phyloP scores from a whole-genome alignment of 495 filamentous ascomycete genomes.

The Neurospora sublineolata region DNA sequence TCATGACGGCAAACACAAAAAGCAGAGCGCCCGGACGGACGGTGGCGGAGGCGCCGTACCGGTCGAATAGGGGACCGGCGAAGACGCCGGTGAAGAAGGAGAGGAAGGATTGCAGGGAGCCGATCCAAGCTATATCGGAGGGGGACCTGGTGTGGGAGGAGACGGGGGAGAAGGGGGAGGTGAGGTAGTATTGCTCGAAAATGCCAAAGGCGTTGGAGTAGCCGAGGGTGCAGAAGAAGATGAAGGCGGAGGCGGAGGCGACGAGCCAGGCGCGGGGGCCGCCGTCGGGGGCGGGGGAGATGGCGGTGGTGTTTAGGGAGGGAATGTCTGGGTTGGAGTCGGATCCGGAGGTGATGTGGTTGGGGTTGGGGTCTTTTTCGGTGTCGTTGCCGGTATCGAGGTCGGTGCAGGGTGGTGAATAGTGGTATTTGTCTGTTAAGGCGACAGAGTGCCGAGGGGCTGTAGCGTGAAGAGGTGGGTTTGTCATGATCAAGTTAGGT shows the following conservation, averaged over 20 bases:
- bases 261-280: conserved; percentile 17
- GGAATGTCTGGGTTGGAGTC: not conserved
- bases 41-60: conserved; percentile 30
- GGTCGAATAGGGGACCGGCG: conserved; percentile 42
- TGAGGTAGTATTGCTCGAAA: conserved; percentile 48
- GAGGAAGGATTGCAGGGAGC: conserved; percentile 34
- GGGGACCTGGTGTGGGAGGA: conserved; percentile 28
- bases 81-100: conserved; percentile 35
- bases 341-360: not conserved
- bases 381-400: not conserved
- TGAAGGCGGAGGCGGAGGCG: conserved; percentile 8
- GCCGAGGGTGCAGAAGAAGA: conserved; percentile 45
- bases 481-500: not conserved
- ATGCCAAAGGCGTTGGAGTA: conserved; percentile 51
- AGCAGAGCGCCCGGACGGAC: conserved; percentile 27
- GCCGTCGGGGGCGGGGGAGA: conserved; percentile 14
- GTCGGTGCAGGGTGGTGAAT: not conserved
- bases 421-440: not conserved
- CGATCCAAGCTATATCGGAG: conserved; percentile 48
- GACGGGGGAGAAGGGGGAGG: not conserved
- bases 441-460: not conserved
- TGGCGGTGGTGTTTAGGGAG: not conserved
- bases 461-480: not conserved
- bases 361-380: not conserved
- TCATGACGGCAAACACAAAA: conserved; percentile 38